These are phyloP conservation scores for Penicillium goetzii DNA, from an alignment of 495 filamentous ascomycete genomes.

Conservation along the genomic window DNA sequence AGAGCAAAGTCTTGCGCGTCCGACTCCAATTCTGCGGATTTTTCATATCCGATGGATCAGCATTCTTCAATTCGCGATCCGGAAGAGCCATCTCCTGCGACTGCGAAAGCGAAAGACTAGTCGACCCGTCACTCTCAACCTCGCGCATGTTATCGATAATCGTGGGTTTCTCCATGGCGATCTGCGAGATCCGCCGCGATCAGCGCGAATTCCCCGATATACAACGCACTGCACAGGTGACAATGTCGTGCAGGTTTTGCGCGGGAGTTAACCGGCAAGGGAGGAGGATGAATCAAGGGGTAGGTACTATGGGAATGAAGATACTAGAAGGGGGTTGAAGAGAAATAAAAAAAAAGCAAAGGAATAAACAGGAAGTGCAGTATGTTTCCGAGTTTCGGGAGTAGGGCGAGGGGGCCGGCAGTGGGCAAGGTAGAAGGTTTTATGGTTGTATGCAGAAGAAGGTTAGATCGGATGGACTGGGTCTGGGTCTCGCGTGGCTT, in stretches of 20 bases:
- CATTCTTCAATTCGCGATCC: slow-evolving; percentile 16
- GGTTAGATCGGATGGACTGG: slow-evolving; percentile 12
- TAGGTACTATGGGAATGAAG: background rate
- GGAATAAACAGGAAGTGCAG: background rate
- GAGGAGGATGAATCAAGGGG: background rate
- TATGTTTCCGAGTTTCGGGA: background rate
- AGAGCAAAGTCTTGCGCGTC: slow-evolving; percentile 38
- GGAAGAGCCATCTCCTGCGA: slow-evolving; percentile 13
- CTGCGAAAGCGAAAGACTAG: slow-evolving; percentile 16
- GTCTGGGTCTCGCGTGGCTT: slow-evolving; percentile 31
- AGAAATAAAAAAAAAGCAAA: slow-evolving; percentile 2
- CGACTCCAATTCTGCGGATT: slow-evolving; percentile 37
- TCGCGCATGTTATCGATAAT: slow-evolving; percentile 15
- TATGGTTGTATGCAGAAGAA: slow-evolving; percentile 29
- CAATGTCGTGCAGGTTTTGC: slow-evolving; percentile 2
- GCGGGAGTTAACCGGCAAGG: slow-evolving; percentile 1
- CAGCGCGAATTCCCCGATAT: slow-evolving; percentile 1
- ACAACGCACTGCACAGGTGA: background rate
- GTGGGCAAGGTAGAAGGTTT: slow-evolving; percentile 17
- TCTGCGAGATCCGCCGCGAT: background rate
- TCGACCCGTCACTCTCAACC: slow-evolving; percentile 19
- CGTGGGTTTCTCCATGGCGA: slow-evolving; percentile 24
- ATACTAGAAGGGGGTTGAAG: slow-evolving; percentile 1
- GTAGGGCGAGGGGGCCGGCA: background rate
- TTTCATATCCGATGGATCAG: slow-evolving; percentile 18